Percentiles rank a stretch among this genome's conserved stretches.
phyloP scores from a whole-genome alignment of 495 filamentous ascomycete species.

The Daldinia concentrica region DNA sequence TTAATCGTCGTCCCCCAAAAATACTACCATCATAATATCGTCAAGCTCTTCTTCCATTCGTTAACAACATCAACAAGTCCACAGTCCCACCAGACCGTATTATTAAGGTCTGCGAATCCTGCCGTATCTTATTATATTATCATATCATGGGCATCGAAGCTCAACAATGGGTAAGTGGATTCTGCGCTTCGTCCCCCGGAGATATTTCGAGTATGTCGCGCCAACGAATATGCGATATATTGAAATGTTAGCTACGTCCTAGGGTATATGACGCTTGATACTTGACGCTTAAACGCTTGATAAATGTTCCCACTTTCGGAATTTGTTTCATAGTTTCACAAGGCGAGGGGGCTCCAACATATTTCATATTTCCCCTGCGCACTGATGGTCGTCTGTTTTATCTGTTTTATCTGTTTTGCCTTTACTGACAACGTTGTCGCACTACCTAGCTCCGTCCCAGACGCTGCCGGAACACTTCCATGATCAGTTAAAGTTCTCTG shows the following conservation, averaged over 20 bases:
- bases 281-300: constrained; percentile 18
- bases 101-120: constrained; percentile 26
- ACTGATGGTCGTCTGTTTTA: constrained; percentile 16
- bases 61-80: not conserved
- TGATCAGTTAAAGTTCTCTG: constrained; percentile 56
- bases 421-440: constrained; percentile 42
- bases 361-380: constrained; percentile 21
- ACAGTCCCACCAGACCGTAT: constrained; percentile 15
- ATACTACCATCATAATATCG: constrained; percentile 11
- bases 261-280: constrained; percentile 13
- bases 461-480: constrained; percentile 58
- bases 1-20: not conserved
- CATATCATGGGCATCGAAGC: constrained; percentile 46
- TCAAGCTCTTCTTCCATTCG: not conserved
- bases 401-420: constrained; percentile 19
- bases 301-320: constrained; percentile 35
- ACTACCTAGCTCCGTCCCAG: constrained; percentile 60
- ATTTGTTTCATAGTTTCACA: constrained; percentile 43
- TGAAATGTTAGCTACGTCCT: constrained; percentile 1
- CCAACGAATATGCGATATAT: constrained; percentile 3
- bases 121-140: constrained; percentile 21
- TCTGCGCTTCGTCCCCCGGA: constrained; percentile 11
- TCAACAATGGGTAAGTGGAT: constrained; percentile 47
- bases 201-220: constrained; percentile 6
- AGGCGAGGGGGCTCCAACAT: constrained; percentile 24